phyloP scores from a whole-genome alignment of 2,329 filamentous ascomycete genomes.

The Cercospora janseana region DNA sequence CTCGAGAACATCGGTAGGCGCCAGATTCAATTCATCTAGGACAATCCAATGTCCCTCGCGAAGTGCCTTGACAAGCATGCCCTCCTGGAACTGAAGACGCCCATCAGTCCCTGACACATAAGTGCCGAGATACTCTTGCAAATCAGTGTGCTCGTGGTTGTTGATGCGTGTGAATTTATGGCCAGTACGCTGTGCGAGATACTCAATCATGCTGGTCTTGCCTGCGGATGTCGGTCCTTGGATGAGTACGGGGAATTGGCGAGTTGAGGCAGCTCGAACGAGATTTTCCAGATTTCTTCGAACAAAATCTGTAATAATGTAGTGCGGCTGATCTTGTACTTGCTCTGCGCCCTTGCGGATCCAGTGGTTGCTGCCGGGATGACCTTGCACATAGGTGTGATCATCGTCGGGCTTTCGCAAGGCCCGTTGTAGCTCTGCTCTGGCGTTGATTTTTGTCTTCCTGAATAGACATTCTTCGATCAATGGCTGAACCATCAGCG shows the following conservation, averaged over 20 bases:
- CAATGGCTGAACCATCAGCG: constrained; percentile 72
- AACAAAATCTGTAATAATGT: constrained; percentile 95
- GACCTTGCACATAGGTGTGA: constrained; percentile 66
- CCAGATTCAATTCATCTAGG: constrained; percentile 93
- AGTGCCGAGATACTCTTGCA: constrained; percentile 95
- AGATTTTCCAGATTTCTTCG: constrained; percentile 92
- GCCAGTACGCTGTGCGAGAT: constrained; percentile 91
- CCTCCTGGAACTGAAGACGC: constrained; percentile 86
- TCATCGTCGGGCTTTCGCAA: constrained; percentile 76
- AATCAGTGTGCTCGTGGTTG: constrained; percentile 97
- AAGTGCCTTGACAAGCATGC: constrained; percentile 86
- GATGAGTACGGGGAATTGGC: constrained; percentile 88
- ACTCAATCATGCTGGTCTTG: constrained; percentile 99
- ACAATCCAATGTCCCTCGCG: constrained; percentile 96
- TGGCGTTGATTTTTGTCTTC: constrained; percentile 61
- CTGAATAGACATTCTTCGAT: constrained; percentile 78
- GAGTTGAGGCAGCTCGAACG: constrained; percentile 86
- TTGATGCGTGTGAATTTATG: constrained; percentile 99
- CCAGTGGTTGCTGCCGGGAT: constrained; percentile 55
- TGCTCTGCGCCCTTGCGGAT: constrained; percentile 70
- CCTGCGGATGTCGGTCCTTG: constrained; percentile 96
- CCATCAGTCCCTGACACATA: constrained; percentile 86
- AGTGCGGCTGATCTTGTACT: constrained; percentile 74
- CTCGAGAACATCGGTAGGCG: constrained; percentile 94
- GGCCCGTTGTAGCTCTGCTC: constrained; percentile 72